Evolutionary conservation across 1,284 basidiomycete genomes (phyloP), one percentile per base, ranked within the genome.

Genomic region (Cutaneotrichosporon spelunceum): DNA sequence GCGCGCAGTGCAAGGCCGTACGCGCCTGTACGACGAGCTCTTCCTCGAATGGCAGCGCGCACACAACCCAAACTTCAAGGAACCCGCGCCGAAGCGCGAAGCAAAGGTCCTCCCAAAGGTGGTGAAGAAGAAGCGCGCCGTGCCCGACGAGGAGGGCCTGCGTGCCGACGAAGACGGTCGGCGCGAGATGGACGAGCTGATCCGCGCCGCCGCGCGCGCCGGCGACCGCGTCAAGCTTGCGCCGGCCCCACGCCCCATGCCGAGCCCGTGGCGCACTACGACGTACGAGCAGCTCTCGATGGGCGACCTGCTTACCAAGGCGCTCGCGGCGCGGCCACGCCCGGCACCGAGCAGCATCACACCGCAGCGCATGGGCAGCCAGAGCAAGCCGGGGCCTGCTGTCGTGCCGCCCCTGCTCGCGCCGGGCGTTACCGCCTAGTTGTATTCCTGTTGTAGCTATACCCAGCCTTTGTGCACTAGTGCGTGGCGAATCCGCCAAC

Each of bases 61-160:
- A 39, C 86, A 94, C 73, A 94, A 96, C 70, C 93, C 93, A 1
- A 92, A 93, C 68, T 95, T 89, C 76, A 89, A 94, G n/a, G 92
- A 94, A 72, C 91, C 91, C 0, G 88, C 90, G 33, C 91, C 92
- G 79, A 72, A 70, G 57, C 65, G 68, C 44, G 66, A 69, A 36
- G 65, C 52, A 76, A 74, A 66, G 88, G 60, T 24, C 61, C 57
- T 34, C 69, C 88, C 77, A 87, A 87, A 42, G 39, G 48, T 27
- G 14, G 48, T 27, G 71, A 80, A 82, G 29, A 69, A 72, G 54
- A 62, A 63, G 33, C 66, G 56, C n/a, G 47, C 48, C 9, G 39
- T 54, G 29, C 53, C 56, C 16, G 68, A 66, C 27, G 68, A 72
- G 61, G 71, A 85, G 34, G 86, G 86, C 55, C 80, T 81, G n/a